Evolutionary conservation across 768 basidiomycete genomes (phyloP), one percentile per base, ranked within the genome.

Genomic region (Boletus reticuloceps): DNA sequence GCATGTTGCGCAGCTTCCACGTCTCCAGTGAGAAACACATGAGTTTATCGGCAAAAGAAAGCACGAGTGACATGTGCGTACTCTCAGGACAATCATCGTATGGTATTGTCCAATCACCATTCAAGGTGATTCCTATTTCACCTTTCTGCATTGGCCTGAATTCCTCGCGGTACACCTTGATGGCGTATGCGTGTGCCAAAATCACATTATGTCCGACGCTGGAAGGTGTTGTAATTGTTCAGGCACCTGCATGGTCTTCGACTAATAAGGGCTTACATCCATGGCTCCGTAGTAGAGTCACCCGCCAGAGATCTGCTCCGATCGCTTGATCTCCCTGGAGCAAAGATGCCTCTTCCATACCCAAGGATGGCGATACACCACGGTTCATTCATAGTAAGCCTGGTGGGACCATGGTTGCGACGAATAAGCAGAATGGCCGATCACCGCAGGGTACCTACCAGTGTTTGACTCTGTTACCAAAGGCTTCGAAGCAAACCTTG

Each of bases 331-430:
- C 85, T 75, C 38, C 87, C 86, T 42, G 86, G 87, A 4, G 85
- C 88, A 58, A 89, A 89, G 14, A 84, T 78, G 44, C 86, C 88
- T 44, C 81, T 77, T 14, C 84, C 83, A 63, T 88, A 85, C n/a
- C 88, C 87, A 46, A 86, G 73, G 61, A 87, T 76, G 47, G 87
- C 79, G 49, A 85, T 77, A 65, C 83, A 84, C 85, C 83, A 87
- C 0, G 86, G 86, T 72, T 91, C 88, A 67, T 90, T 89, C 70
- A 89, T 75, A 4, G 87, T 89, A 47, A 89, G 68, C 85, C 84
- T 85, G 51, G 20, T 53, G 38, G 27, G 27, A 27, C 27, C n/a
- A 45, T 60, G 48, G 54, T 53, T 63, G 70, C 45, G 65, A 58
- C 36, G 57, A 59, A 56, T 50, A 57, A 65, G 68, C 41, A 22